phyloP scores from a whole-genome alignment of 2,329 filamentous ascomycete species.

The Cladosporium sp. region DNA sequence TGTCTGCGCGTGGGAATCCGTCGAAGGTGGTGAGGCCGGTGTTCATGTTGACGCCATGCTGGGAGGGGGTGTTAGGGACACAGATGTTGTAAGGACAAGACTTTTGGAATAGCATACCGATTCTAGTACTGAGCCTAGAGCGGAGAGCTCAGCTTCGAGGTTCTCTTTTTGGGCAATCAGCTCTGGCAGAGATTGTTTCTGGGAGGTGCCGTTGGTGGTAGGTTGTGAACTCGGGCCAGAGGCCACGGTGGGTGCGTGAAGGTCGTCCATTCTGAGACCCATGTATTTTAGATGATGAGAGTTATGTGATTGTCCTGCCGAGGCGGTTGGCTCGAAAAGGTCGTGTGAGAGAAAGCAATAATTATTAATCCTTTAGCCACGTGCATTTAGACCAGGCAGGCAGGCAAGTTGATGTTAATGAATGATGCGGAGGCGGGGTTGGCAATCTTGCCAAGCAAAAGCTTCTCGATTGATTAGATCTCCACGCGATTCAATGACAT shows the following conservation, averaged over 20 bases:
- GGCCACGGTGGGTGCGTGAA: conserved; percentile 66
- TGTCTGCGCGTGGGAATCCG: conserved; percentile 86
- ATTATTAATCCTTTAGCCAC: no score
- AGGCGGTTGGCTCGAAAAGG: no score
- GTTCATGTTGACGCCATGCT: conserved; percentile 93
- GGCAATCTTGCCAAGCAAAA: no score
- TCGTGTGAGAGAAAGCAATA: no score
- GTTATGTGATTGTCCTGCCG: no score
- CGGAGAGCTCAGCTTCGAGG: conserved; percentile 80
- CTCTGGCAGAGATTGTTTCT: conserved; percentile 63
- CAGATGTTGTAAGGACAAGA: neutral
- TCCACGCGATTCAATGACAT: no score
- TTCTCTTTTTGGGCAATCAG: conserved; percentile 79
- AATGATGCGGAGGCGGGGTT: no score
- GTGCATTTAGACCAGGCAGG: no score
- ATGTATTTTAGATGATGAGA: conserved; percentile 28
- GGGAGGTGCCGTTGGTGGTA: conserved; percentile 45
- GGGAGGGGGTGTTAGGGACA: conserved; percentile 20
- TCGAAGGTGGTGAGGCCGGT: conserved; percentile 81
- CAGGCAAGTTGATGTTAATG: no score
- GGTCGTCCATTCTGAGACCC: conserved; percentile 59
- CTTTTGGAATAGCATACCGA: conserved; percentile 55
- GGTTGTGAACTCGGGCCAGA: conserved; percentile 65
- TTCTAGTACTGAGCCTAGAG: conserved; percentile 78
- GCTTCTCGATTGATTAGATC: no score